Evolutionary conservation across 176 grass and related monocot genomes (phyloP).

Genomic region (Canna indica): DNA sequence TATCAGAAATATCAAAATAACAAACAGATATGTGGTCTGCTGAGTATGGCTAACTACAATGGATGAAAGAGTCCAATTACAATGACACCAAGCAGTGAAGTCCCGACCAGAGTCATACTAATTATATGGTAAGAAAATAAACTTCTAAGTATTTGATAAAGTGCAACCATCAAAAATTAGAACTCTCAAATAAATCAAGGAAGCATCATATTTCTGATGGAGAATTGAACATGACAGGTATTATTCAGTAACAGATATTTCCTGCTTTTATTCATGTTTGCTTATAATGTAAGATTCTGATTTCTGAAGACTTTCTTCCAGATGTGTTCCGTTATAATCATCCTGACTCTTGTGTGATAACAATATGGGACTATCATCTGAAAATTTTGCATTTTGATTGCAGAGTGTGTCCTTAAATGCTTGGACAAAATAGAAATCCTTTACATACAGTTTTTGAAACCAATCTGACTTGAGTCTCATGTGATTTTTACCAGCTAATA

Average conservation of each 20-base stretch:
- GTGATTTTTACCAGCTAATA: not conserved
- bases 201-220: too few species aligned
- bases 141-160: not conserved
- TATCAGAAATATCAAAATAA: too few species aligned
- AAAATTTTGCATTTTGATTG: too few species aligned
- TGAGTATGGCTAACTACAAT: too few species aligned
- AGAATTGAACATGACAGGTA: not conserved
- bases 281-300: not conserved
- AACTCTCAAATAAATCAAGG: too few species aligned
- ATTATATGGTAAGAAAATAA: not conserved
- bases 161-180: not conserved
- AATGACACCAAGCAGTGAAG: too few species aligned
- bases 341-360: not conserved
- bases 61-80: too few species aligned
- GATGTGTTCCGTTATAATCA: not conserved
- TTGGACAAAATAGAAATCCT: too few species aligned
- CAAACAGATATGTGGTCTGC: too few species aligned
- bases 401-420: too few species aligned
- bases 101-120: not conserved
- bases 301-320: not conserved
- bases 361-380: not conserved
- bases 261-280: too few species aligned
- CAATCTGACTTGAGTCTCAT: not conserved
- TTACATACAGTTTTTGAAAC: not conserved
- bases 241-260: not conserved